phyloP scores from a whole-genome alignment of 2,329 filamentous ascomycete genomes.

The Aureobasidium melanogenum region DNA sequence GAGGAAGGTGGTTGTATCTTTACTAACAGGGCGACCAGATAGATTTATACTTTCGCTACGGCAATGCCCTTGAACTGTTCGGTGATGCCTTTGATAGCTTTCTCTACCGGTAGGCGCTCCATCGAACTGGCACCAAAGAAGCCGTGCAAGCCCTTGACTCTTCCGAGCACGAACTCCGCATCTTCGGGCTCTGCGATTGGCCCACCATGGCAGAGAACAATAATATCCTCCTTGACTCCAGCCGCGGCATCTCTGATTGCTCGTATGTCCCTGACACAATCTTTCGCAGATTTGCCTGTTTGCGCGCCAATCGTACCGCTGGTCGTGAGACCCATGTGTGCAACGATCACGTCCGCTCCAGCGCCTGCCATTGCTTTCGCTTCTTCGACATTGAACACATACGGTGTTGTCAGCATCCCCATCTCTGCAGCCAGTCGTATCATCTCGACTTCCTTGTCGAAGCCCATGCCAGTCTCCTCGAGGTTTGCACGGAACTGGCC shows the following conservation, averaged over 20 bases:
- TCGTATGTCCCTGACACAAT: conserved; percentile 54
- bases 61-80: conserved; percentile 41
- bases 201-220: conserved; percentile 63
- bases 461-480: conserved; percentile 66
- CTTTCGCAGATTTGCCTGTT: conserved; percentile 53
- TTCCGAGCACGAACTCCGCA: conserved; percentile 52
- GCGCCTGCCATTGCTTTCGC: conserved; percentile 53
- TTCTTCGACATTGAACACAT: conserved; percentile 58
- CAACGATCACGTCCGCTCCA: conserved; percentile 59
- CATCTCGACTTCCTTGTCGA: conserved; percentile 58
- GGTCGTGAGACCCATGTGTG: conserved; percentile 60
- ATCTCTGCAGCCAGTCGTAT: conserved; percentile 50
- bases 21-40: neutral
- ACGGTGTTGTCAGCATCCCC: conserved; percentile 59
- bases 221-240: conserved; percentile 47
- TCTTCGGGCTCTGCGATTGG: conserved; percentile 57
- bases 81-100: conserved; percentile 53
- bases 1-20: neutral
- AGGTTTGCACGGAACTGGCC: conserved; percentile 58
- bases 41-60: neutral
- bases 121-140: conserved; percentile 65
- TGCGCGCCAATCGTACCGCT: conserved; percentile 56
- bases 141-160: conserved; percentile 57
- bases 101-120: conserved; percentile 60
- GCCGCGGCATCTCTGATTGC: conserved; percentile 54